Base-by-base conservation (phyloP, 371 early-diverging fungal genomes). In the Blakeslea trispora region DNA sequence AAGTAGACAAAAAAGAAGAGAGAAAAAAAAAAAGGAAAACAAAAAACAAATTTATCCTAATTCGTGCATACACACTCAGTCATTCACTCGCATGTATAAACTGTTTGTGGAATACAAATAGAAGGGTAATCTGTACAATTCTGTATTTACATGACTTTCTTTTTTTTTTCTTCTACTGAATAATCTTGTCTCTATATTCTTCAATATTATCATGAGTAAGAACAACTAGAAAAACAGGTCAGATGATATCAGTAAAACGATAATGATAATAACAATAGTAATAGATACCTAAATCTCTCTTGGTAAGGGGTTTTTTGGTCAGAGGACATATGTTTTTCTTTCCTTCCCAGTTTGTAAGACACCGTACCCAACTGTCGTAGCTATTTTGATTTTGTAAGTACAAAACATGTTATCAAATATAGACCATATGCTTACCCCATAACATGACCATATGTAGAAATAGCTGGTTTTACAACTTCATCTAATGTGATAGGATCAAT, bases 391-490 rank as follows among this genome's bases (percentile, higher is more conserved):
- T 18, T n/a, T 48, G 18, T 50, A 23, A 35, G 18, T 23, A 23
- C 43, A 18, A 14, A 44, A 22, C 11, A 28, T 31, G 14, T 46
- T 46, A 6, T n/a, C 10, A 35, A 35, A 23, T 23, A 18, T 45
- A 45, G 24, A 6, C 2, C n/a, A 4, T 37, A 9, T n/a, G 61
- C 55, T 59, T 77, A 88, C 68, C 91, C 90, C 92, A 94, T 95
- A 40, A 96, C 95, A 77, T 95, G 97, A 18, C 97, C 97, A 65
- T 91, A 95, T 52, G 92, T 94, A 19, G 95, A 95, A 48, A 96
- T 95, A 5, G 97, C 95, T 6, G 97, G 97, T 56, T 91, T 92
- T 15, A 88, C 81, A 21, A 96, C 91, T 41, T 88, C 88, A 54
- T 96, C 95, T 42, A 95, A 68, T 8, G 95, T 95, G 59, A 96